Conservation (phyloP, 768 basidiomycete species). For the Phaeotremella skinneri region DNA sequence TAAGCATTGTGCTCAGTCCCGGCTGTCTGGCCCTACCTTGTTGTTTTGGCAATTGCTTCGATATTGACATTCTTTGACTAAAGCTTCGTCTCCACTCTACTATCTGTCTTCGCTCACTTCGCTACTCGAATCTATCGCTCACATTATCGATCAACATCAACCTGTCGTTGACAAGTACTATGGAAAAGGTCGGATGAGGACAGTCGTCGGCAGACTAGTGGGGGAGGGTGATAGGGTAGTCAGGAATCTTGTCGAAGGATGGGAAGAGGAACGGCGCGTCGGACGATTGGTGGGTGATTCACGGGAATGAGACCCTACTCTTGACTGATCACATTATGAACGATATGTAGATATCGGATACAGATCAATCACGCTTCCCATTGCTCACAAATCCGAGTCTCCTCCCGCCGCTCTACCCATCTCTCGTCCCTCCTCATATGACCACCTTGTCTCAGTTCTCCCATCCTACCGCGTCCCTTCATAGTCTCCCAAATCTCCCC, state of each 20-base stretch:
- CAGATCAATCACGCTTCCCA: conserved; percentile 44
- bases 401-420: conserved; percentile 36
- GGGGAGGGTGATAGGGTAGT: conserved; percentile 85
- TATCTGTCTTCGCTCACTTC: conserved; percentile 86
- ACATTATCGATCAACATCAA: conserved; percentile 96
- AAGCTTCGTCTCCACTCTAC: conserved; percentile 88
- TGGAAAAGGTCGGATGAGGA: conserved; percentile 79
- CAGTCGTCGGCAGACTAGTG: conserved; percentile 68
- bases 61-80: neutral
- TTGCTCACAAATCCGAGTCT: conserved; percentile 41
- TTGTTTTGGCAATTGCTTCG: conserved; percentile 10
- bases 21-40: too few species aligned
- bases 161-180: conserved; percentile 98
- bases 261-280: conserved; percentile 87
- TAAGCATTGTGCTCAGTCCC: too few species aligned
- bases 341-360: conserved; percentile 51
- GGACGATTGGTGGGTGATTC: conserved; percentile 56
- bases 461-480: conserved; percentile 34
- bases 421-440: conserved; percentile 28
- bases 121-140: conserved; percentile 89
- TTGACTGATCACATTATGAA: neutral
- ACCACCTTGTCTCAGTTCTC: conserved; percentile 32
- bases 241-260: conserved; percentile 68
- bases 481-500: conserved; percentile 28
- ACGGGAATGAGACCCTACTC: neutral